Base-by-base conservation (phyloP, 2,329 filamentous ascomycete genomes). In the Fusarium devonianum region DNA sequence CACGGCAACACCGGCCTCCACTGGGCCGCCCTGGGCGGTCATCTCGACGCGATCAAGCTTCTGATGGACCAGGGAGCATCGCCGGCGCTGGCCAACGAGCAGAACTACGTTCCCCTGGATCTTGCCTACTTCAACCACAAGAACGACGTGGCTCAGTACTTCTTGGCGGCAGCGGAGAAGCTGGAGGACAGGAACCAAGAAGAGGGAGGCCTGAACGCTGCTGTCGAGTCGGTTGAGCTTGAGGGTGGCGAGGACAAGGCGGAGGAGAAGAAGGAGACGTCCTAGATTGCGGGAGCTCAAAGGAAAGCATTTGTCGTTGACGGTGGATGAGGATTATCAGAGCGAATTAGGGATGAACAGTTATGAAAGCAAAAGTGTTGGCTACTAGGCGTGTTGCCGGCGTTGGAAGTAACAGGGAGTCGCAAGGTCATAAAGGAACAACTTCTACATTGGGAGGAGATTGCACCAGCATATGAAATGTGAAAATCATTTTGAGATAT, bases 1-100 rank as follows among this genome's bases (percentile, higher is more conserved):
- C 87, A 89, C 34, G 92, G 92, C 33, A 97, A 97, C 75, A 97
- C 93, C 1, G 84, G 91, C 1, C 78, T 99, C 49, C 94, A 99
- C 74, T 97, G 92, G 92, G 93, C 93, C 0, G 89, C 91, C 1
- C 76, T 97, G 45, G 94, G 95, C 44, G 92, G 92, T 2, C 92
- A 97, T 66, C 76, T 97, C 3, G 83, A 87, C 5, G 83, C 86
- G 4, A 90, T 96, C 6, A 89, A 92, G 75, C 74, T 85, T 1
- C 80, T 99, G 10, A 78, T 96, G 2, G 84, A 86, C 33, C 78
- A 84, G 3, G 92, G 91, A 3, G 92, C 92, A 1, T 87, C 91
- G 49, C 86, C 92, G 4, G 85, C 85, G 9, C 75, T 91, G 22
- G 86, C 86, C 66, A 97, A 97, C 69, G 84, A 87, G 67, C 89